These are phyloP conservation scores for Diphasiastrum complanatum DNA, from an alignment of 83 land plant species.

Conservation along the genomic window DNA sequence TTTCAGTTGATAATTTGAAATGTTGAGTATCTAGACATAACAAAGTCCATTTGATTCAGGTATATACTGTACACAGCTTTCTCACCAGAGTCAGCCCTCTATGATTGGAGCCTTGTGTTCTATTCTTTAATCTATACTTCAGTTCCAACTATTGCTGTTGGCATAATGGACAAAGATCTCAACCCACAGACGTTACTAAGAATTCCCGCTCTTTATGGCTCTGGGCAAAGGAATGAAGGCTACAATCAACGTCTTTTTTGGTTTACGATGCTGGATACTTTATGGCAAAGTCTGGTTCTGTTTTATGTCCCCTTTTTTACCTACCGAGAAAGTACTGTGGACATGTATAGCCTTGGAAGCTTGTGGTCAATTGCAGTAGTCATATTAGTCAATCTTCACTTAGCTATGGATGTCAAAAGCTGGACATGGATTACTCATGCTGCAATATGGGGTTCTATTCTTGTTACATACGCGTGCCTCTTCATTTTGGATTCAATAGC, in stretches of 20 bases:
- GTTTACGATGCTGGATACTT: conserved; percentile 68
- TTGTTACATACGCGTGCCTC: conserved; percentile 61
- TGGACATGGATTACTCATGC: conserved; percentile 74
- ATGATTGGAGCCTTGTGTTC: conserved; percentile 78
- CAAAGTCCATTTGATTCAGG: conserved; percentile 37
- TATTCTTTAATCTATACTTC: conserved; percentile 83
- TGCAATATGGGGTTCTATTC: conserved; percentile 74
- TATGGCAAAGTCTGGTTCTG: conserved; percentile 84
- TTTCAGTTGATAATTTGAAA: not conserved
- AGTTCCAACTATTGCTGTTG: conserved; percentile 79
- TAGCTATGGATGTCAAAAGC: conserved; percentile 80
- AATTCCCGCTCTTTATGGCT: conserved; percentile 64
- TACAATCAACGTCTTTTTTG: conserved; percentile 69
- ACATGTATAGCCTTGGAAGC: conserved; percentile 61
- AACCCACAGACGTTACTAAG: conserved; percentile 52
- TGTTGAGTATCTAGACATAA: not conserved
- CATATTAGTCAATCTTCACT: conserved; percentile 69
- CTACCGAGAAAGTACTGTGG: conserved; percentile 49
- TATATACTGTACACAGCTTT: conserved; percentile 69
- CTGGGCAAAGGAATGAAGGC: conserved; percentile 73
- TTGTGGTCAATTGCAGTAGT: conserved; percentile 83
- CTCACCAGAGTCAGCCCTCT: conserved; percentile 71
- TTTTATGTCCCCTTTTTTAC: conserved; percentile 66
- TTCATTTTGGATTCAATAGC: conserved; percentile 55
- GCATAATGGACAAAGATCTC: conserved; percentile 74